Evolutionary conservation across 305 asterid species (phyloP), one percentile per base, ranked within the genome.

Genomic region (Fraxinus baroniana): DNA sequence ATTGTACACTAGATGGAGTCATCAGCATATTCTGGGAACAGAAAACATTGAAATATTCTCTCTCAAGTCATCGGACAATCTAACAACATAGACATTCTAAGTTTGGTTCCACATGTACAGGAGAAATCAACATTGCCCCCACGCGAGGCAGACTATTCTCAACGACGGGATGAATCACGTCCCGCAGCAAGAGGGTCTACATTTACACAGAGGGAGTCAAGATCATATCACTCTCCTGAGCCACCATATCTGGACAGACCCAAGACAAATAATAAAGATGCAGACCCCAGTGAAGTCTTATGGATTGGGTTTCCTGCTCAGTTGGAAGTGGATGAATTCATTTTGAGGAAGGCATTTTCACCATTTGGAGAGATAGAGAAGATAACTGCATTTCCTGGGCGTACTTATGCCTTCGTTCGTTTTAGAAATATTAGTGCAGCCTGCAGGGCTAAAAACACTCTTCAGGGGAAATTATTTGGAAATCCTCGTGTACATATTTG

Each of bases 281-380:
- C 87, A 79, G 99, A 94, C 79, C 98, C 95, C 78, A 95, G 99
- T 87, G 97, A 93, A 84, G 98, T 95, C 78, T 89, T 95, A 82
- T 95, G 99, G 99, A 79, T 95, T 30, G 99, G 99, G 84, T 95
- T 95, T 88, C 98, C 99, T 32, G 94, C 97, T 57, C 92, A 90
- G 83, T 79, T 95, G 86, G 92, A 91, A 87, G 93, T 95, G 80
- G 99, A 95, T 62, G 99, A 94, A 84, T 93, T 89, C 82, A 83
- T 88, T 83, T 84, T 95, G 82, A 89, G 98, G 82, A 93, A 91
- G 88, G 94, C 95, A 62, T 95, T 95, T 86, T 87, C 95, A 60
- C 97, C 94, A 28, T 95, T 95, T 71, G 99, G 99, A 75, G 97
- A 93, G 44, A 92, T 95, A 20, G 98, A 94, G 84, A 94, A 87